Evolutionary conservation across 1,284 basidiomycete species (phyloP).

Genomic region (Microbotryomycetes sp.): DNA sequence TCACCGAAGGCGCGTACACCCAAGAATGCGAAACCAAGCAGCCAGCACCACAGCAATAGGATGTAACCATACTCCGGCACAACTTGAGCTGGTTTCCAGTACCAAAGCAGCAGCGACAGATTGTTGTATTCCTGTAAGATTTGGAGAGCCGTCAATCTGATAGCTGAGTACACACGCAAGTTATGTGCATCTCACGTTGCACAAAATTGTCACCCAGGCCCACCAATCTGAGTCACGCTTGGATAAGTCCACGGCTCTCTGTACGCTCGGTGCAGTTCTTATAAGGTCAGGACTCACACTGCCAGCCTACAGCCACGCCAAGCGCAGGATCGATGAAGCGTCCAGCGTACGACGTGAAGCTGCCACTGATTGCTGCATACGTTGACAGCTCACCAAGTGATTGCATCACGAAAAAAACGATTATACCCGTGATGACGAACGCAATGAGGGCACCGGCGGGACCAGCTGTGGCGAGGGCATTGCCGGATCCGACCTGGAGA

Average conservation of each 20-base stretch:
- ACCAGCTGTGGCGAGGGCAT: slow-evolving; percentile 47
- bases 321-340: slow-evolving; percentile 38
- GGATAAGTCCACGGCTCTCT: neutral
- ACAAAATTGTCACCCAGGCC: slow-evolving; percentile 1
- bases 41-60: neutral
- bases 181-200: neutral
- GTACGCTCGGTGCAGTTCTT: neutral
- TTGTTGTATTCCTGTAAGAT: slow-evolving; percentile 4
- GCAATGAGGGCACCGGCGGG: slow-evolving; percentile 58
- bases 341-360: slow-evolving; percentile 36
- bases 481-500: slow-evolving; percentile 72
- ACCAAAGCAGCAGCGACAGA: neutral
- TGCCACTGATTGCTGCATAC: slow-evolving; percentile 37
- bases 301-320: slow-evolving; percentile 37
- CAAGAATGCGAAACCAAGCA: slow-evolving; percentile 1
- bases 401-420: slow-evolving; percentile 28
- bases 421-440: slow-evolving; percentile 53
- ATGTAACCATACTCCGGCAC: neutral
- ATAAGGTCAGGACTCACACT: slow-evolving; percentile 33
- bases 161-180: neutral
- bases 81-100: slow-evolving; percentile 1
- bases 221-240: slow-evolving; percentile 4
- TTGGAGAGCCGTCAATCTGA: too few species aligned
- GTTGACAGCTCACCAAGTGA: slow-evolving; percentile 38
- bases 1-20: slow-evolving; percentile 44